Conservation (phyloP, 2,329 filamentous ascomycete species). For the Penicillium sp. region DNA sequence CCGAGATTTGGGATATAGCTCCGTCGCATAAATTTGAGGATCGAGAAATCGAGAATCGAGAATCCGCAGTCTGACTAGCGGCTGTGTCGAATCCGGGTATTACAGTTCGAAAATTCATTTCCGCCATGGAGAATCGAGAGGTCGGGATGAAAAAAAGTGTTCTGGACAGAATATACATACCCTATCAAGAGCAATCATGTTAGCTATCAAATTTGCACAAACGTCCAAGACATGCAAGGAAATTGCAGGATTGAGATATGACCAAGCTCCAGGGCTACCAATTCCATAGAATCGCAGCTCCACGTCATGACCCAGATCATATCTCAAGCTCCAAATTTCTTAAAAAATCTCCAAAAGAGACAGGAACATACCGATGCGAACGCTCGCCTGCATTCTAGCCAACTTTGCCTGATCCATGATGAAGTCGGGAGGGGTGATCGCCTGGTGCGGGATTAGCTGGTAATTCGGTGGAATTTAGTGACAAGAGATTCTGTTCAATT, state of each 20-base stretch:
- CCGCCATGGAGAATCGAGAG: background rate
- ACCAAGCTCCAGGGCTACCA: slow-evolving; percentile 5
- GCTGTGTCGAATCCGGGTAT: background rate
- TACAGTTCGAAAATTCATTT: slow-evolving; percentile 2
- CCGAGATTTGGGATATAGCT: background rate
- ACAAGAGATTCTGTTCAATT: background rate
- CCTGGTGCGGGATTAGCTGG: slow-evolving; percentile 18
- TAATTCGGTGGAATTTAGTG: background rate
- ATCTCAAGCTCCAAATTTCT: background rate
- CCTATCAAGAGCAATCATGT: slow-evolving; percentile 19
- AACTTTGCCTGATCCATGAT: slow-evolving; percentile 66
- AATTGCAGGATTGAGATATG: background rate
- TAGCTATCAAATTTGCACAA: slow-evolving; percentile 10
- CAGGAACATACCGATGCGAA: slow-evolving; percentile 65
- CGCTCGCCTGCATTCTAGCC: slow-evolving; percentile 63
- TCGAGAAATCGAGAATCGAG: too few species aligned
- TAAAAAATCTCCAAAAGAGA: slow-evolving; percentile 4
- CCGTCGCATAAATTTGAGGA: background rate
- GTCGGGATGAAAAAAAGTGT: background rate
- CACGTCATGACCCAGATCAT: slow-evolving; percentile 1
- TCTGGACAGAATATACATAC: slow-evolving; percentile 22
- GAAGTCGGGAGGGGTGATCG: slow-evolving; percentile 31
- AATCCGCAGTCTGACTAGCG: background rate
- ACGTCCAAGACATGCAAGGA: background rate
- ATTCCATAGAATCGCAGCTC: slow-evolving; percentile 11